Evolutionary conservation across 352 stramenopile genomes (phyloP), one percentile per base, ranked within the genome.

Genomic region (Globisporangium radiosum): DNA sequence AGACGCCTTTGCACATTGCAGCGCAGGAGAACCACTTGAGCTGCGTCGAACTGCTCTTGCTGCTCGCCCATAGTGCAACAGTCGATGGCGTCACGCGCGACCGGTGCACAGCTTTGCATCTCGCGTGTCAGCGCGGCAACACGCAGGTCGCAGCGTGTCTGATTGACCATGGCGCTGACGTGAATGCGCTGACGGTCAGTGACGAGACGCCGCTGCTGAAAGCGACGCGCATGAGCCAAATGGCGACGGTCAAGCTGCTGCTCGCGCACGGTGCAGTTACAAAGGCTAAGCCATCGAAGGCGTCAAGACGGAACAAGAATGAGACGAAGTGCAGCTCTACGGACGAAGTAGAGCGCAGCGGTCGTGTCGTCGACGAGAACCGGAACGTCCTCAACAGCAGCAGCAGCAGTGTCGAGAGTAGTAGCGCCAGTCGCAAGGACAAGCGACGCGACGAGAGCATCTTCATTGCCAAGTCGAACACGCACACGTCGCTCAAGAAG

Each of bases 21-120:
- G 81, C 81, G 8, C 84, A 94, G 67, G 84, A 94, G 51, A 92
- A 92, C 62, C 84, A 91, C 47, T 58, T 90, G 38, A 72, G 68
- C 52, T 91, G 81, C 50, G 76, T 91, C 38, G 72, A 76, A 58
- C 53, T 90, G 14, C 25, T 33, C 25, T 33, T 33, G 25, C 64
- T 92, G 19, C 69, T 94, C 5, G 70, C 69, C 37, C 62, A 76
- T 44, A 72, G 72, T 7, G 76, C 78, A 8, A 54, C 56, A 1
- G 76, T 94, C 50, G 81, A 94, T 54, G 68, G 60, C 5, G 64
- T 73, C 54, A 94, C 78, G 14, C 63, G 71, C 11, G 75, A 88
- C 60, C 62, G 68, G 38, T 87, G 80, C 68, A 94, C 84, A 38
- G 69, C 84, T 47, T 72, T 94, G 39, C 84, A 94, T 59, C 60